A percentile compares a stretch with the other conserved stretches of the same genome.
Conservation (phyloP, 495 filamentous ascomycete genomes). For the Hypoxylon lenormandii region DNA sequence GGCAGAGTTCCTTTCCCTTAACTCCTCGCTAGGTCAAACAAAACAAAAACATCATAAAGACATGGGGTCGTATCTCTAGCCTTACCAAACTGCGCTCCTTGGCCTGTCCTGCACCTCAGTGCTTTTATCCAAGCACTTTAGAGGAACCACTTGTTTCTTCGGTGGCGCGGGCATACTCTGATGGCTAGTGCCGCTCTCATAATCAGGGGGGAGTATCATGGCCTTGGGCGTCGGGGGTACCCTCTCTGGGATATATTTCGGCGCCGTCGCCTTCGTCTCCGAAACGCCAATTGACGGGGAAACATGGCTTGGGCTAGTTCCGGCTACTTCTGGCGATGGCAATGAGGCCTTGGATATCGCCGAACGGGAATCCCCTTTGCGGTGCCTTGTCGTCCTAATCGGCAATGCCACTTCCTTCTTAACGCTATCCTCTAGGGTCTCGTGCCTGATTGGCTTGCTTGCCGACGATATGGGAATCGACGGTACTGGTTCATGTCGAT, state of each 20-base stretch:
- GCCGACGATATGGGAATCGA: not conserved
- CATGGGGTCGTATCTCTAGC: not conserved
- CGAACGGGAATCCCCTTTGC: slow-evolving; percentile 16
- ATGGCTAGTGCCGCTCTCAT: slow-evolving; percentile 15
- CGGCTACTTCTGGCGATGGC: slow-evolving; percentile 1
- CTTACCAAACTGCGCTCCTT: slow-evolving; percentile 32
- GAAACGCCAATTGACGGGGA: not conserved
- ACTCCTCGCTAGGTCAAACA: slow-evolving; percentile 28
- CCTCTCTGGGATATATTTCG: slow-evolving; percentile 16
- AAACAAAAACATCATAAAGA: slow-evolving; percentile 14
- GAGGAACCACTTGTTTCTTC: slow-evolving; percentile 12
- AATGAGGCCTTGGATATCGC: not conserved
- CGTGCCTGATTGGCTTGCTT: slow-evolving; percentile 10
- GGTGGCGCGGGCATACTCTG: slow-evolving; percentile 30
- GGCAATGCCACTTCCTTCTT: slow-evolving; percentile 15
- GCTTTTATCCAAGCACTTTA: slow-evolving; percentile 25
- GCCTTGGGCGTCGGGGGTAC: slow-evolving; percentile 41
- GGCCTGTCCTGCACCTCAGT: slow-evolving; percentile 12
- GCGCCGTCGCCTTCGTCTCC: slow-evolving; percentile 6
- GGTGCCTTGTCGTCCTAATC: slow-evolving; percentile 16
- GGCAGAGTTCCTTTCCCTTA: slow-evolving; percentile 4
- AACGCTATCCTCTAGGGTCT: slow-evolving; percentile 8
- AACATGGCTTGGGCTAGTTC: not conserved
- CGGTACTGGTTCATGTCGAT: slow-evolving; percentile 12
- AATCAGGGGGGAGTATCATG: slow-evolving; percentile 37